These are phyloP conservation scores for Avena eriantha DNA, from an alignment of 176 grass and related monocot species.

Conservation along the genomic window DNA sequence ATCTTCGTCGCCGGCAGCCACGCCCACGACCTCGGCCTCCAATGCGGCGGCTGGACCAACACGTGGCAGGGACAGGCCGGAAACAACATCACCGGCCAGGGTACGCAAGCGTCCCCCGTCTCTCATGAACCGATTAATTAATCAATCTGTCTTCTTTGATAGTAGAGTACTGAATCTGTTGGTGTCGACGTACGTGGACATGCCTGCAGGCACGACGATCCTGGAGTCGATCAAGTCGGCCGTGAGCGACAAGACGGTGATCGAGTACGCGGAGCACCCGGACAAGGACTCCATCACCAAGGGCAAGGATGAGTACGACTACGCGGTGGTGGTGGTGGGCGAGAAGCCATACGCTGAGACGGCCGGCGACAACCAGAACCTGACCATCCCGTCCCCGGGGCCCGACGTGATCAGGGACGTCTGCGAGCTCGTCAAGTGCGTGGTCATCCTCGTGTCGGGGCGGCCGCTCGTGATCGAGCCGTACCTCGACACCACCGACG, in stretches of 20 bases:
- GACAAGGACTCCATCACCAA: constrained; percentile 46
- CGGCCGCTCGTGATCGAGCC: constrained; percentile 76
- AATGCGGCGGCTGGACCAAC: constrained; percentile 84
- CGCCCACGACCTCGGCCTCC: constrained; percentile 70
- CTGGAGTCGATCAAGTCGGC: constrained; percentile 62
- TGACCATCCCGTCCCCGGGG: constrained; percentile 61
- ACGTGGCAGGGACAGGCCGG: constrained; percentile 68
- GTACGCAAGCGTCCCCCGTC: constrained; percentile 9
- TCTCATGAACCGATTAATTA: not conserved
- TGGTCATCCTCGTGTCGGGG: constrained; percentile 66
- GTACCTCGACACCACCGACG: constrained; percentile 62
- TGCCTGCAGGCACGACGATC: constrained; percentile 61
- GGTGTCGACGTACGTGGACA: not conserved
- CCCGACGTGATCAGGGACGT: constrained; percentile 49
- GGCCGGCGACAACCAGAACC: constrained; percentile 60
- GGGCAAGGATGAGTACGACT: constrained; percentile 53
- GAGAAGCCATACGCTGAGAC: constrained; percentile 70
- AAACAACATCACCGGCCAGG: constrained; percentile 63
- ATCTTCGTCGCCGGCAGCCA: constrained; percentile 78
- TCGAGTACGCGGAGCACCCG: constrained; percentile 55
- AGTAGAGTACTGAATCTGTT: not conserved
- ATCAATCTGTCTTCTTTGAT: not conserved
- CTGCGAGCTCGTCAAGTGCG: constrained; percentile 66
- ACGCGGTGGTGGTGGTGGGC: constrained; percentile 63
- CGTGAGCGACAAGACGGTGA: constrained; percentile 50